Base-by-base conservation (phyloP, 352 stramenopile species). In the Phytophthora gonapodyides region DNA sequence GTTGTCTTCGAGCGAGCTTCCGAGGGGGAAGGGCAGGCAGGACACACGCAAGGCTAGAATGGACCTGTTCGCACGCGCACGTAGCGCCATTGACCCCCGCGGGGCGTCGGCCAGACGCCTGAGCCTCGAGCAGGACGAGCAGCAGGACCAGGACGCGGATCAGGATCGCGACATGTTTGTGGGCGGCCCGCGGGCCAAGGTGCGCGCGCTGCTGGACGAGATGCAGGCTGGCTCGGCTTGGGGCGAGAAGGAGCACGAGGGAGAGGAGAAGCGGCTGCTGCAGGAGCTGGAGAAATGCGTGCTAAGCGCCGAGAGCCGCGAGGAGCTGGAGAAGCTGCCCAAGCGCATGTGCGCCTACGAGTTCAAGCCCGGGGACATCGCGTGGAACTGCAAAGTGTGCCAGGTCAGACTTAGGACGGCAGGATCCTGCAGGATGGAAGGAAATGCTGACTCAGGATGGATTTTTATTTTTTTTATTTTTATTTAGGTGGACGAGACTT, bases 321-420 rank as follows among this genome's bases (percentile, higher is more conserved):
- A 66, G 13, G 74, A 62, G 46, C 72, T 93, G 17, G 74, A 88
- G 58, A 71, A 78, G 46, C 62, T 93, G 43, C 83, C 84, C 45
- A 95, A 95, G 64, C 84, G 87, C 68, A 95, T 97, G 80, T 97
- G 89, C 54, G 88, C 89, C 40, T 97, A 96, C 68, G 88, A 95
- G 57, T 99, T 99, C 75, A 96, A 93, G 62, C 82, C 84, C 1
- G 97, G 97, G 43, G 97, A 99, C 66, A 99, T 99, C 65, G 97
- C 98, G 17, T 99, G 97, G 94, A 97, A 98, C 61, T 98, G 94
- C 76, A 91, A 92, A 61, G 91, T 93, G 55, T 94, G 87, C 60
- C 84, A 93, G 71, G 75, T 87, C 0, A 36, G 27, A 8, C 5
- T 8, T 31, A 31, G 65, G 31, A 49, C 27, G 7, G 27, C 43